These are phyloP conservation scores for Xylaria intraflava DNA, from an alignment of 495 filamentous ascomycete species.

Conservation along the genomic window DNA sequence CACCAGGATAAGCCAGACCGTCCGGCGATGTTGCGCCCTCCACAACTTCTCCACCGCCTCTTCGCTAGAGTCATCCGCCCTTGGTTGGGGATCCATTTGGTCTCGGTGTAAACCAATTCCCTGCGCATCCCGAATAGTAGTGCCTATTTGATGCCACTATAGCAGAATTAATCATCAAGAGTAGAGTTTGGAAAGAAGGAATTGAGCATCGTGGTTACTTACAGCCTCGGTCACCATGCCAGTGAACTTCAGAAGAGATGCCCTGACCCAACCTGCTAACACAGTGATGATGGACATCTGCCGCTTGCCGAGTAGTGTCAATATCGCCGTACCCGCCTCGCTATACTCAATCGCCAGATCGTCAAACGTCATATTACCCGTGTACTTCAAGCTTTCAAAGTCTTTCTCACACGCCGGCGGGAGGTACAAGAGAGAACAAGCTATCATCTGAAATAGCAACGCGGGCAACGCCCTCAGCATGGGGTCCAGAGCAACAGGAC, in stretches of 20 bases:
- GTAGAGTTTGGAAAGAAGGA: background rate
- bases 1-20: constrained; percentile 51
- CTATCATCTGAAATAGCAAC: constrained; percentile 51
- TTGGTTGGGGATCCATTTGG: constrained; percentile 33
- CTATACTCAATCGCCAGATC: constrained; percentile 54
- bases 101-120: constrained; percentile 56
- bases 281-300: constrained; percentile 50
- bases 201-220: constrained; percentile 10
- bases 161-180: constrained; percentile 7
- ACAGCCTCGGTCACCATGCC: constrained; percentile 46
- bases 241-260: constrained; percentile 42
- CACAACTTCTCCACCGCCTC: constrained; percentile 45
- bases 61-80: constrained; percentile 33
- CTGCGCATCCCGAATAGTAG: constrained; percentile 54
- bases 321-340: constrained; percentile 46
- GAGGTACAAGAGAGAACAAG: constrained; percentile 48
- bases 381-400: constrained; percentile 49
- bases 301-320: constrained; percentile 48
- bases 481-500: constrained; percentile 34
- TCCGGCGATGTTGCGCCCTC: constrained; percentile 46
- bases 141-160: constrained; percentile 54
- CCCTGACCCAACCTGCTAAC: constrained; percentile 49
- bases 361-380: constrained; percentile 54
- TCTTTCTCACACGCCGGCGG: constrained; percentile 38
- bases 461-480: constrained; percentile 49